phyloP scores from a whole-genome alignment of 371 early-diverging fungal species.

The Paramicrosporidium saccamoebae region DNA sequence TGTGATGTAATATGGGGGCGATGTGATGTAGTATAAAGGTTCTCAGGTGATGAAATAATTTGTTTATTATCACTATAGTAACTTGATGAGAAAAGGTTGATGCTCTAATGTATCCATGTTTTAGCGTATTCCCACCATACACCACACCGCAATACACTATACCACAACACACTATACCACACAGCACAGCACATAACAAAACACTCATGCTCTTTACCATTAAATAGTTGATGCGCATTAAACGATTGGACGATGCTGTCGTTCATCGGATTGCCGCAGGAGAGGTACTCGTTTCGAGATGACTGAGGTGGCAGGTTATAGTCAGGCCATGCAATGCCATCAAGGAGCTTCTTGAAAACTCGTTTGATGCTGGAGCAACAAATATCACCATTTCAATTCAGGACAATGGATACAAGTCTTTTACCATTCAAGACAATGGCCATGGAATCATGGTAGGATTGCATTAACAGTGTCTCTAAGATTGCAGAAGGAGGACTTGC shows the following conservation, averaged over 20 bases:
- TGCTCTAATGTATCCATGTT: too few relatives aligned
- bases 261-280: slow-evolving; percentile 84
- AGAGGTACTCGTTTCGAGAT: slow-evolving; percentile 16
- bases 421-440: slow-evolving; percentile 91
- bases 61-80: too few relatives aligned
- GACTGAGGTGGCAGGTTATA: slow-evolving; percentile 23
- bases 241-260: slow-evolving; percentile 31
- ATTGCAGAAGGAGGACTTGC: slow-evolving; percentile 26
- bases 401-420: slow-evolving; percentile 56
- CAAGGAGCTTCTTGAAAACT: slow-evolving; percentile 93
- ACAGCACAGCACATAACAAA: too few relatives aligned
- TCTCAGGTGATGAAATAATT: too few relatives aligned
- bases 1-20: too few relatives aligned
- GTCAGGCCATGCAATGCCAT: slow-evolving; percentile 71
- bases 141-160: too few relatives aligned
- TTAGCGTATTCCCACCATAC: too few relatives aligned
- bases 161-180: too few relatives aligned
- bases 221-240: slow-evolving; percentile 17
- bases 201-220: too few relatives aligned
- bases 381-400: slow-evolving; percentile 37
- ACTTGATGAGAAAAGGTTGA: too few relatives aligned
- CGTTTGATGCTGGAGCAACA: slow-evolving; percentile 73
- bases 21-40: too few relatives aligned
- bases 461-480: slow-evolving; percentile 1
- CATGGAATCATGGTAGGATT: slow-evolving; percentile 40